Conservation (phyloP, 228 moss, liverwort and hornwort species). For the Sphagnum magellanicum region DNA sequence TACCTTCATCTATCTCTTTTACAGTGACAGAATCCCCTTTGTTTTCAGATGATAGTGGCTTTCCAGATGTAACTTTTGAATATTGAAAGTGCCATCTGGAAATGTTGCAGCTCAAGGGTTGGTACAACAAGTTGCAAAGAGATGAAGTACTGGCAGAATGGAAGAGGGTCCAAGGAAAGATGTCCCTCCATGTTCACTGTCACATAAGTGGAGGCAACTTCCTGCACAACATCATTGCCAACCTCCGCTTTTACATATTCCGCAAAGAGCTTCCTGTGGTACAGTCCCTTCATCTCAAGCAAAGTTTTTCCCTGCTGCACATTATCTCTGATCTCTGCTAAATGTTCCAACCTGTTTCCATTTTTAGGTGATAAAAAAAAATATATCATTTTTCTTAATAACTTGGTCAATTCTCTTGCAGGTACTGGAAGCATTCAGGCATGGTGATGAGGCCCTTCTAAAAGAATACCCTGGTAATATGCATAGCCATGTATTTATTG, state of each 20-base stretch:
- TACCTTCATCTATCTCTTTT: too few species aligned
- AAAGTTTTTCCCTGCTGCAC: neutral
- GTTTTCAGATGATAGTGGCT: too few species aligned
- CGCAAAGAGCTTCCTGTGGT: conserved; percentile 62
- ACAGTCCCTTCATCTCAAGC: neutral
- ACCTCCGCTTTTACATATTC: conserved; percentile 57
- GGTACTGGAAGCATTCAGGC: conserved; percentile 61
- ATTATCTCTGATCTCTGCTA: too few species aligned
- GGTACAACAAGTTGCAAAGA: conserved; percentile 59
- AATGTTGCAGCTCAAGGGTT: conserved; percentile 45
- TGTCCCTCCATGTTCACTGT: conserved; percentile 64
- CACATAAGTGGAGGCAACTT: conserved; percentile 67
- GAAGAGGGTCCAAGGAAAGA: conserved; percentile 56
- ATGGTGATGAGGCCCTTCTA: conserved; percentile 55
- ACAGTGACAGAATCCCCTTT: too few species aligned
- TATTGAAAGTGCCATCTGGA: too few species aligned
- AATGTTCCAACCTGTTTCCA: too few species aligned
- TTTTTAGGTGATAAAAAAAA: too few species aligned
- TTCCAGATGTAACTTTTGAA: too few species aligned
- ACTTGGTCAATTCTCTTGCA: conserved; percentile 1
- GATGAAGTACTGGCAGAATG: conserved; percentile 67
- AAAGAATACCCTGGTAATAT: conserved; percentile 33
- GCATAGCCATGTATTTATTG: too few species aligned
- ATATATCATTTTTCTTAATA: neutral
- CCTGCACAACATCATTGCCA: conserved; percentile 53